Evolutionary conservation across 176 grass and related monocot species (phyloP), one percentile per base, ranked within the genome.

Genomic region (Carex pumila): DNA sequence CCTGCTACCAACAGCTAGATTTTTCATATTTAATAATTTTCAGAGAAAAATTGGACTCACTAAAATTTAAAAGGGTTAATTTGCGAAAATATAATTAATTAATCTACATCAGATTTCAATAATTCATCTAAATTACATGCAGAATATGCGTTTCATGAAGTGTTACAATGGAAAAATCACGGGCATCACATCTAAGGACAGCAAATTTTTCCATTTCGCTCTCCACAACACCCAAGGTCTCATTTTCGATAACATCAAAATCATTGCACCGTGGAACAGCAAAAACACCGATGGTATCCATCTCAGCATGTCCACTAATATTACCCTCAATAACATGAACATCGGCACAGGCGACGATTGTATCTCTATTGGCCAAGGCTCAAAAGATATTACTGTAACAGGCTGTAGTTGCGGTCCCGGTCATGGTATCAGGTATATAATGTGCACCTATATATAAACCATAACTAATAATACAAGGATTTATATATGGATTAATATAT

Each of bases 271-370:
- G 3, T 39, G 34, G 6, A 22, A 90, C n/a, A 90, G 88, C 79
- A 85, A 81, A 57, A 90, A 90, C 84, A 90, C 88, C 3, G 88
- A 90, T 21, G 88, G 88, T 49, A 39, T 90, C 69, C 88, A 90
- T 66, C 50, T 90, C 14, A 90, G 88, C 58, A 2, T 9, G 36
- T 70, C 80, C 67, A 61, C 6, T 19, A 43, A 41, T 43, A 22
- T 90, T 43, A 61, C 36, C 32, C 9, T 86, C 19, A 56, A 15
- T 57, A 32, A 52, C 52, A 32, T 86, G n/a, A 32, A 43, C 47
- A 80, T 90, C 13, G 71, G 79, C 8, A 83, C 79, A 10, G 88
- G 88, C 52, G 88, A 89, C 37, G 88, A 89, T 80, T 89, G 87
- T 59, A 86, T 89, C 56, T 89, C 88, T 0, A 89, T 89, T 7